phyloP scores from a whole-genome alignment of 495 filamentous ascomycete genomes.

The Rostrohypoxylon terebratum region DNA sequence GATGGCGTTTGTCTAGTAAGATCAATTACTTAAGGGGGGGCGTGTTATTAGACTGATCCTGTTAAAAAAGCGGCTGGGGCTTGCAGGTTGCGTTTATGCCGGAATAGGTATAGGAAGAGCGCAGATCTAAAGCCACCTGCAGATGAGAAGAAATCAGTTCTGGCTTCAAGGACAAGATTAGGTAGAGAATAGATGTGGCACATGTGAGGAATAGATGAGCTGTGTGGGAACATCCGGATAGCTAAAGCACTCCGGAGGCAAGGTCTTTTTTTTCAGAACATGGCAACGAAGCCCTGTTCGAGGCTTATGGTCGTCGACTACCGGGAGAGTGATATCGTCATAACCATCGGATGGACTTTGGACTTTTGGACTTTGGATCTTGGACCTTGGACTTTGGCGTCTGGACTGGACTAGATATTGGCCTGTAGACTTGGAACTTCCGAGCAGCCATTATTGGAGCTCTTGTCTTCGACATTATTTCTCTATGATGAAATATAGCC shows the following conservation, averaged over 20 bases:
- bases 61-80: slow-evolving; percentile 35
- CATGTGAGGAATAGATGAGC: slow-evolving; percentile 5
- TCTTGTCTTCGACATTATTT: slow-evolving; percentile 25
- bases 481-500: slow-evolving; percentile 32
- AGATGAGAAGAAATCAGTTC: slow-evolving; percentile 41
- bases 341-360: slow-evolving; percentile 7
- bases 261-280: slow-evolving; percentile 4
- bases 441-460: slow-evolving; percentile 23
- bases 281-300: background rate
- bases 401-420: slow-evolving; percentile 14
- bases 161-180: slow-evolving; percentile 19
- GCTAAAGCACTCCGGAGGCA: slow-evolving; percentile 18
- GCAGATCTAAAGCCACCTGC: slow-evolving; percentile 45
- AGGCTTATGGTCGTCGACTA: background rate
- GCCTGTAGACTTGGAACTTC: slow-evolving; percentile 17
- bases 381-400: slow-evolving; percentile 7
- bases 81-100: slow-evolving; percentile 39
- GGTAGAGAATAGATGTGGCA: slow-evolving; percentile 12
- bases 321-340: background rate
- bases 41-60: slow-evolving; percentile 31
- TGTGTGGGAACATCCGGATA: slow-evolving; percentile 8
- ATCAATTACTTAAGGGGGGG: background rate
- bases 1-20: slow-evolving; percentile 33
- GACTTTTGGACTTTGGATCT: background rate
- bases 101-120: slow-evolving; percentile 35